Percentiles rank a stretch among this genome's conserved stretches.
Evolutionary conservation across 2,329 filamentous ascomycete genomes (phyloP).

Genomic region (Sarocladiaceae sp.): DNA sequence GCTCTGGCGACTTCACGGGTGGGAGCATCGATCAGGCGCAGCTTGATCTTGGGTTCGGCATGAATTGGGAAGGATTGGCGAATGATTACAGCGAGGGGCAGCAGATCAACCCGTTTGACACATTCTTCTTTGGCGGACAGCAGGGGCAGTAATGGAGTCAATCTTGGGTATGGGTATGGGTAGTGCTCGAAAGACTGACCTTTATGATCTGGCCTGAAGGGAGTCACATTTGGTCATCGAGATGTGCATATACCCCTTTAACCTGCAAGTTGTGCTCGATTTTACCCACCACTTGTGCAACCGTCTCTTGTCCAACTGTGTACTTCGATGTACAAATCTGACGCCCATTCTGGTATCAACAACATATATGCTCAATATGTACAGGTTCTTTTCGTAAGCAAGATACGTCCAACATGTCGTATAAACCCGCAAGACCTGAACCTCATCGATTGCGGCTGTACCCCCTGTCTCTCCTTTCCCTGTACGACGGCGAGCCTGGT

Average conservation of each 20-base stretch:
- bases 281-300: too few species aligned
- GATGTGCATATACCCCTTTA: too few species aligned
- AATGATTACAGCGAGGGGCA: slow-evolving; percentile 60
- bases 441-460: slow-evolving; percentile 1
- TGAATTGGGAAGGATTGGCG: slow-evolving; percentile 59
- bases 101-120: slow-evolving; percentile 66
- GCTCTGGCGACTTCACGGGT: slow-evolving; percentile 22
- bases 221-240: too few species aligned
- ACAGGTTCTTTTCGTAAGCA: background rate
- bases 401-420: background rate
- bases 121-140: slow-evolving; percentile 66
- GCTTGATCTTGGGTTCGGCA: slow-evolving; percentile 62
- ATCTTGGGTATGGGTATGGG: too few species aligned
- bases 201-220: too few species aligned
- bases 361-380: too few species aligned
- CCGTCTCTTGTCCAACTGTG: too few species aligned
- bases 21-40: slow-evolving; percentile 38
- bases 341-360: too few species aligned
- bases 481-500: slow-evolving; percentile 6
- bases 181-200: too few species aligned
- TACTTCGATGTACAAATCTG: too few species aligned
- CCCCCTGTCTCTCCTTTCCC: slow-evolving; percentile 3
- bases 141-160: slow-evolving; percentile 16
- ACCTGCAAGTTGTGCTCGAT: too few species aligned
- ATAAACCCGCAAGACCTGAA: background rate